Conservation (phyloP, 2,329 filamentous ascomycete species). For the Sclerotinia minor region DNA sequence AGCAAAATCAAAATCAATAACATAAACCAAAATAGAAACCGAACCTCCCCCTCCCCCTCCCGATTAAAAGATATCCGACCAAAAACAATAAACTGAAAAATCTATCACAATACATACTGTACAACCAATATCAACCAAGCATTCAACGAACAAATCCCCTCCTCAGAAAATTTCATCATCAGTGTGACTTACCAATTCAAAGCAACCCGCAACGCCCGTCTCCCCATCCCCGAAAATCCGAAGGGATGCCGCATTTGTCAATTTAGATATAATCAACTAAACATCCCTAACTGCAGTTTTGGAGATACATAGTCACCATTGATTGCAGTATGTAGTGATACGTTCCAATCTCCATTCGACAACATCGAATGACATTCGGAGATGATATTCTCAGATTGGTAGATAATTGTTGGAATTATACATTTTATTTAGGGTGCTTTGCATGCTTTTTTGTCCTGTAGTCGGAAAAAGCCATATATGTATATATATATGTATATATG, state of each 20-base stretch:
- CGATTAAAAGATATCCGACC: background rate
- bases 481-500: too few relatives aligned
- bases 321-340: constrained; percentile 10
- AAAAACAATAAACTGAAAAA: background rate
- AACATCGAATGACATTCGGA: background rate
- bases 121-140: background rate
- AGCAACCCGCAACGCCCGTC: background rate
- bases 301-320: background rate
- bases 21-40: too few relatives aligned
- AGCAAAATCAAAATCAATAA: background rate
- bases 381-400: background rate
- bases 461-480: background rate
- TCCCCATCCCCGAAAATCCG: constrained; percentile 3
- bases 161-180: background rate
- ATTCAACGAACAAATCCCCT: background rate
- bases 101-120: background rate
- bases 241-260: background rate
- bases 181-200: background rate
- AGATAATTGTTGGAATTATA: too few relatives aligned
- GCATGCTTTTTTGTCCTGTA: background rate
- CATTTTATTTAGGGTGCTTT: background rate
- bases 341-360: background rate
- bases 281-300: background rate
- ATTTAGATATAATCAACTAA: background rate
- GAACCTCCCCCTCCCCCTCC: background rate